Evolutionary conservation across 2,329 filamentous ascomycete genomes (phyloP).

Genomic region (Beauveria sp.): DNA sequence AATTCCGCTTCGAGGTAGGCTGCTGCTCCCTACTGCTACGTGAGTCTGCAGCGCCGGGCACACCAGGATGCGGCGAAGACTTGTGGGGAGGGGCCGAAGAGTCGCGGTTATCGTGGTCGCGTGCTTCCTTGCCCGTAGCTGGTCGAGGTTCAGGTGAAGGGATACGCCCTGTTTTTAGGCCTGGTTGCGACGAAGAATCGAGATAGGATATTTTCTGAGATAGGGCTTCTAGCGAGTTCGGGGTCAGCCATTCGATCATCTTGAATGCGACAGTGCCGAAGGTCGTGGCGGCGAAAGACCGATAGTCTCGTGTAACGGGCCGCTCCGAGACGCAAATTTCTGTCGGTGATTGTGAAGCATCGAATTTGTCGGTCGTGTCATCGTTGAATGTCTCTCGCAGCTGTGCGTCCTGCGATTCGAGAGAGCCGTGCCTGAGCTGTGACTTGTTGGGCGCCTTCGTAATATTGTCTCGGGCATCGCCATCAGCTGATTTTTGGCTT

Average conservation of each 20-base stretch:
- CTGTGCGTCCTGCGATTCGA: background rate
- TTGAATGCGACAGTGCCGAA: slow-evolving; percentile 61
- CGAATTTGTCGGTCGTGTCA: background rate
- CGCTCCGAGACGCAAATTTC: slow-evolving; percentile 37
- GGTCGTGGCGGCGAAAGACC: slow-evolving; percentile 54
- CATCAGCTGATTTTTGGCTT: slow-evolving; percentile 37
- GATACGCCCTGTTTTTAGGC: background rate
- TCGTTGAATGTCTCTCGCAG: background rate
- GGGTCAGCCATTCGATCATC: slow-evolving; percentile 65
- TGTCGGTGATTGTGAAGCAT: background rate
- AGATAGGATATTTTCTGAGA: slow-evolving; percentile 25
- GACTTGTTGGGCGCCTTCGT: background rate
- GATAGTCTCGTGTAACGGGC: slow-evolving; percentile 45
- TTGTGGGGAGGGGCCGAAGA: background rate
- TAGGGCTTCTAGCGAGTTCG: slow-evolving; percentile 45
- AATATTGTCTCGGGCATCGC: slow-evolving; percentile 7
- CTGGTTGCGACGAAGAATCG: background rate
- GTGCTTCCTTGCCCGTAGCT: background rate
- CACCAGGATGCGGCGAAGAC: background rate
- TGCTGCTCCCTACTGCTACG: slow-evolving; percentile 1
- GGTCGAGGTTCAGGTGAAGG: background rate
- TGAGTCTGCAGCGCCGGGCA: background rate
- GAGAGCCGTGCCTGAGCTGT: background rate
- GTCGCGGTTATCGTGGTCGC: background rate
- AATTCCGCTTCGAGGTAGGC: slow-evolving; percentile 7